Evolutionary conservation across 2,329 filamentous ascomycete species (phyloP).

Genomic region (Aspergillus phoenicis): DNA sequence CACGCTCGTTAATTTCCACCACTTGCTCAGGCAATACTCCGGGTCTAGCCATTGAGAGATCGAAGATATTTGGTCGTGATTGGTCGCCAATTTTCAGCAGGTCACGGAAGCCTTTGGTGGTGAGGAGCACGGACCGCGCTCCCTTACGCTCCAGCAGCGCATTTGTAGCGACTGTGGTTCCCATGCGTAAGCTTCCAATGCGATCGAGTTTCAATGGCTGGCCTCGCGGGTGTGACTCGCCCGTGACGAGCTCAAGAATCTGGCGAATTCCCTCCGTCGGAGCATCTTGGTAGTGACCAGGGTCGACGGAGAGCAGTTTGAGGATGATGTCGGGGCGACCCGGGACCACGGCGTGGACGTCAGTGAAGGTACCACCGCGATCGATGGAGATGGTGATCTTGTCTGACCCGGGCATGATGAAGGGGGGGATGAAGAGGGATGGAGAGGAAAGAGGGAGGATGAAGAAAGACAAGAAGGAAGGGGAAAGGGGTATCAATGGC

Average conservation of each 20-base stretch:
- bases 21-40: slow-evolving; percentile 83
- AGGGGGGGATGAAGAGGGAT: neutral
- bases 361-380: slow-evolving; percentile 46
- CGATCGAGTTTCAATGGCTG: slow-evolving; percentile 38
- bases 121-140: slow-evolving; percentile 81
- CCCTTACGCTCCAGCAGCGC: slow-evolving; percentile 87
- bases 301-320: slow-evolving; percentile 45
- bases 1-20: slow-evolving; percentile 83
- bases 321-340: slow-evolving; percentile 42
- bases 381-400: slow-evolving; percentile 44
- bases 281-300: slow-evolving; percentile 50
- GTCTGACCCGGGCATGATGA: slow-evolving; percentile 11
- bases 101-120: slow-evolving; percentile 85
- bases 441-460: neutral
- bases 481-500: neutral
- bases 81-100: slow-evolving; percentile 89
- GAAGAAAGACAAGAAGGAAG: neutral
- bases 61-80: slow-evolving; percentile 85
- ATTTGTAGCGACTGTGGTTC: slow-evolving; percentile 90
- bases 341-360: slow-evolving; percentile 42
- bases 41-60: slow-evolving; percentile 80
- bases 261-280: slow-evolving; percentile 81
- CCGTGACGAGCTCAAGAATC: slow-evolving; percentile 53
- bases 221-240: slow-evolving; percentile 38
- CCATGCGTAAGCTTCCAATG: slow-evolving; percentile 72